phyloP scores from a whole-genome alignment of 2,329 filamentous ascomycete species.

The Alternaria panax region DNA sequence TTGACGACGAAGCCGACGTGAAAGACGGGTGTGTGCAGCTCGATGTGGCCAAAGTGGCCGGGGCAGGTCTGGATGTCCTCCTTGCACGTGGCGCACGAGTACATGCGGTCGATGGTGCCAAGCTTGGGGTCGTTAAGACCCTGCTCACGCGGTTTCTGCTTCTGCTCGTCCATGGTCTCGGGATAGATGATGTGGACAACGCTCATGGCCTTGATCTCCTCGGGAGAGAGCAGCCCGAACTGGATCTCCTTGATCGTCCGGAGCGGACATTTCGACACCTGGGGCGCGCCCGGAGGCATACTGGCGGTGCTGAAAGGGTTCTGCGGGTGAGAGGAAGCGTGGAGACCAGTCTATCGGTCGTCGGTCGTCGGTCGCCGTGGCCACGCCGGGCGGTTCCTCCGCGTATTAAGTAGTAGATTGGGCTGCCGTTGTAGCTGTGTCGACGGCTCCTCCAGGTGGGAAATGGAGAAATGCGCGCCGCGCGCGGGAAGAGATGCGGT shows the following conservation, averaged over 20 bases:
- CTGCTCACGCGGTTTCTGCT: constrained; percentile 86
- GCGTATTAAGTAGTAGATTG: constrained; percentile 21
- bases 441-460: constrained; percentile 19
- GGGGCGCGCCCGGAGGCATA: constrained; percentile 91
- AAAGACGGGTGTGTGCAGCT: constrained; percentile 94
- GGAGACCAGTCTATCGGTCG: constrained; percentile 26
- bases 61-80: constrained; percentile 96
- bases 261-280: constrained; percentile 73
- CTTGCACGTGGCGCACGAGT: constrained; percentile 94
- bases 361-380: constrained; percentile 36
- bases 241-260: constrained; percentile 99
- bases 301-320: constrained; percentile 30
- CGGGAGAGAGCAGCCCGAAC: constrained; percentile 95
- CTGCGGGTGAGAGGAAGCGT: constrained; percentile 14
- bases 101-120: constrained; percentile 93
- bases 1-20: constrained; percentile 96
- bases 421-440: constrained; percentile 30
- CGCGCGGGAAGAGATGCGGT: constrained; percentile 43
- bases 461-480: constrained; percentile 38
- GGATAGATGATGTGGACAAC: constrained; percentile 95
- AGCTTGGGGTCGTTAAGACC: constrained; percentile 96
- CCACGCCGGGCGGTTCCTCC: constrained; percentile 41
- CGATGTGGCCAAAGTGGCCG: constrained; percentile 98
- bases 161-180: constrained; percentile 99
- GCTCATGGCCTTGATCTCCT: constrained; percentile 99